Base-by-base conservation (phyloP, 495 filamentous ascomycete genomes). In the Clavariopsis aquatica region DNA sequence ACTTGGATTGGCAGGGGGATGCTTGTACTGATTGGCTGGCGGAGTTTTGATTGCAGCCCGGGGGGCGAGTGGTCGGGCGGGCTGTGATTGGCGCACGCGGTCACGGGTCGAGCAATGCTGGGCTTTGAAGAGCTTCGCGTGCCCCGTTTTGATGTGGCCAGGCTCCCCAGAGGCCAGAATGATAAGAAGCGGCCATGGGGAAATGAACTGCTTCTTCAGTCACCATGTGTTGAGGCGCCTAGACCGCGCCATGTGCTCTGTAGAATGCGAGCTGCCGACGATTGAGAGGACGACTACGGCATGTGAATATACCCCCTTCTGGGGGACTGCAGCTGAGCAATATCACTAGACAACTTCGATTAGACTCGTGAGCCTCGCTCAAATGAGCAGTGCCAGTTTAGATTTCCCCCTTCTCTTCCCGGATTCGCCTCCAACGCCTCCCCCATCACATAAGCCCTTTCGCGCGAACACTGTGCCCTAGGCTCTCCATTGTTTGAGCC, bases 1-100 rank as follows among this genome's bases (percentile, higher is more conserved):
- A 2, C n/a, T 15, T 12, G 53, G 5, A n/a, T 13, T 43, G 38
- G 53, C 53, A 43, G 38, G 31, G 27, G 51, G 1, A 2, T 19
- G 17, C 24, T 9, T 4, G 17, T 31, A 22, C 26, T 53, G 51
- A 53, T 31, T 53, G 51, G 51, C 24, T 20, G 23, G 19, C 17
- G 17, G 24, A 53, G 4, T 13, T 53, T 53, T 28, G 23, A 28
- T 53, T 53, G 51, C 51, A 15, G 27, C 26, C 13, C 51, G 17
- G 51, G 17, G 51, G 17, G 28, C 34, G 8, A n/a, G 23, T 31
- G 24, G 26, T 13, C 51, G 51, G 51, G 1, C 26, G 5, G 13
- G 51, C 51, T 27, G 24, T 53, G 51, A 53, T 53, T 53, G 51
- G 51, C 28, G 26, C 51, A 31, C 20, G 51, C 4, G 10, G 51